Conservation (phyloP, 2,329 filamentous ascomycete genomes). For the Fusarium paranaense region DNA sequence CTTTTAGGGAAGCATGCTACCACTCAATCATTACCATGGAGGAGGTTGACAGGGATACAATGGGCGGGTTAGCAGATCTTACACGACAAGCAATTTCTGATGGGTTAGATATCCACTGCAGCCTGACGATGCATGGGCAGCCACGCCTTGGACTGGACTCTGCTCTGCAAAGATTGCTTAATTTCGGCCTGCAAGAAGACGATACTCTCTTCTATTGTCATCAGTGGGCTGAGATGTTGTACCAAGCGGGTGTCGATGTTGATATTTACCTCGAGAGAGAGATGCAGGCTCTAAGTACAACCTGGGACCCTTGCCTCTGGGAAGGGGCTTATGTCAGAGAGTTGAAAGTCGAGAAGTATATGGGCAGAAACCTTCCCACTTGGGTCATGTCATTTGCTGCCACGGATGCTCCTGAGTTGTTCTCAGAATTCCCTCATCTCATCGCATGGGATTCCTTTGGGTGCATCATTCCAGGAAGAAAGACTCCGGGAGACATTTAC, state of each 20-base stretch:
- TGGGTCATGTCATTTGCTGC: background rate
- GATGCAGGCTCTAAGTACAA: background rate
- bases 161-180: background rate
- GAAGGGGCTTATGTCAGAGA: background rate
- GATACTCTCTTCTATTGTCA: background rate
- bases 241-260: background rate
- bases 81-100: background rate
- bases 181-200: fast-evolving
- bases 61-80: background rate
- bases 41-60: background rate
- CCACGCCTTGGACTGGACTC: background rate
- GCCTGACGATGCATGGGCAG: background rate
- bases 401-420: background rate
- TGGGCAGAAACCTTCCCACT: background rate
- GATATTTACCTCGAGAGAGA: background rate
- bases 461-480: background rate
- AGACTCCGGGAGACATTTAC: background rate
- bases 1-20: fast-evolving
- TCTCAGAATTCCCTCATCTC: background rate
- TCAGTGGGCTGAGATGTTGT: background rate
- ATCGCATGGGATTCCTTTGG: background rate
- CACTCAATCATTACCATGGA: background rate
- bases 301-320: background rate
- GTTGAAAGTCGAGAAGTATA: background rate
- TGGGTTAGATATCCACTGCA: background rate